Base-by-base conservation (phyloP, 1,284 basidiomycete species). In the Apiotrichum sp. region DNA sequence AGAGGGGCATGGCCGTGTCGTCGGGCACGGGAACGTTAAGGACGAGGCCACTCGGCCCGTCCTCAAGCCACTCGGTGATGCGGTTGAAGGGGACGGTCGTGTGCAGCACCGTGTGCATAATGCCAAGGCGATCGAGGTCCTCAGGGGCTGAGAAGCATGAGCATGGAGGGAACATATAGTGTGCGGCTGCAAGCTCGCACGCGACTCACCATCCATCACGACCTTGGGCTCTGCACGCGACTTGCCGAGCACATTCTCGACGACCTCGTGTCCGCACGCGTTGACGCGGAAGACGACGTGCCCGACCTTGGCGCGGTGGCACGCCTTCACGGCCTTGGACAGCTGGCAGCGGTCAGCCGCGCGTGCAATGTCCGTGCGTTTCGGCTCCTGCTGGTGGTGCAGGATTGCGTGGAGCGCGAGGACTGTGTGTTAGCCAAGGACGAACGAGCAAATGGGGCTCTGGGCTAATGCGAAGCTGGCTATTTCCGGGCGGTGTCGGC, bases 21-120 rank as follows among this genome's bases (percentile, higher is more conserved):
- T 66, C 67, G 2, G 64, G 65, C n/a, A 66, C 59, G 11, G 67
- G 62, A 14, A 67, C 54, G 43, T 61, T 53, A 38, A 71, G 52
- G 6, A 62, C n/a, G 10, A 62, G 48, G 10, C 56, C 55, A 14
- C 22, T 29, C 3, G 47, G 51, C 34, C 50, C 47, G 38, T 57
- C 48, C 41, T 50, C 42, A n/a, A 56, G 50, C 59, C 59, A 61
- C 39, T 56, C 51, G 7, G 31, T 43, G 22, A 61, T 32, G 36
- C 59, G 51, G 6, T 46, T 39, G 54, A 52, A 61, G 2, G 59
- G 59, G 8, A 61, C 59, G 7, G 51, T 49, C 45, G 65, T 62
- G 58, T 64, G 63, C 4, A 66, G 55, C n/a, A 64, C 43, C 6
- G 65, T 66, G 40, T 57, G 55, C 10, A 60, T 61, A n/a, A 71